Evolutionary conservation across 495 filamentous ascomycete genomes (phyloP), one percentile per base, ranked within the genome.

Genomic region (Talaromyces wortmannii): DNA sequence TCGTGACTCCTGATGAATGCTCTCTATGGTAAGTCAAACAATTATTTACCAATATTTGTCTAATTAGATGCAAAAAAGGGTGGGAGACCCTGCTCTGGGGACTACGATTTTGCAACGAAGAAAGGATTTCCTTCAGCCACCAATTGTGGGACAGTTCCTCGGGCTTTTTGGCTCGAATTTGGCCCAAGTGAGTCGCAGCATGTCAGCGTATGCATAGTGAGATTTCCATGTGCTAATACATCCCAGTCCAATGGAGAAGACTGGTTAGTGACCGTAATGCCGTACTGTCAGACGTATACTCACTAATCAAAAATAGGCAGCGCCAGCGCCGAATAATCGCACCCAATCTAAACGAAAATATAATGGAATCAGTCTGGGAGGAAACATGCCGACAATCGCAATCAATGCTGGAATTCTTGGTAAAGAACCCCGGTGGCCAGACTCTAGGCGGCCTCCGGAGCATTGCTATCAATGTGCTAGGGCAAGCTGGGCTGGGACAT

Each of bases 391-490:
- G 50, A 29, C 71, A 76, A 57, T 63, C 69, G 0, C 48, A 54
- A 33, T 50, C 57, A 7, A 72, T 76, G 71, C 46, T 57, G 18
- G 30, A 58, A 1, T 63, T 62, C 47, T 45, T 69, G 44, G 45
- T 63, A 5, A 6, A 57, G 0, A 52, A 63, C 45, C 63, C 68
- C 1, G 61, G 60, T 0, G 50, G 55, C 45, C 47, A 61, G 42
- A 69, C 61, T 3, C 48, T 72, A 5, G 48, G 48, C 10, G 63
- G 64, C 2, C 54, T 71, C 12, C 62, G 63, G 1, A 58, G 57
- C 45, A 50, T 74, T 15, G 69, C 74, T 17, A 68, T 76, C 59
- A 72, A 77, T 56, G 72, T 76, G 5, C 61, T 77, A 15, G 69
- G 70, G 3, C 47, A 54, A 50, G 67, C 71, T 13, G 71, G 67